These are phyloP conservation scores for Craterostigma plantagineum DNA, from an alignment of 257 asterid species.

Conservation along the genomic window DNA sequence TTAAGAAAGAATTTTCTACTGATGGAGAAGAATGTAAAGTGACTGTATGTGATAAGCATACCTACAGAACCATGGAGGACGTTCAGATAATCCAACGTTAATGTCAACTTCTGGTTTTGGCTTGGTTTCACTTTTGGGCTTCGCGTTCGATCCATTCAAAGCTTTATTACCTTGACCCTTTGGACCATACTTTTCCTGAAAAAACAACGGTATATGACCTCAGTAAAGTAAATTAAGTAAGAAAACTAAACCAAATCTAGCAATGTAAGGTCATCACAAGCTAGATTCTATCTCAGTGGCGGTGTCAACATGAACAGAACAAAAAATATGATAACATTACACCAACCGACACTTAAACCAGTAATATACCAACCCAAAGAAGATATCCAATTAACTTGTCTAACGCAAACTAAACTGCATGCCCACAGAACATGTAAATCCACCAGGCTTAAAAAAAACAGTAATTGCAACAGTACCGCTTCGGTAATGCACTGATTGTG, in stretches of 20 bases:
- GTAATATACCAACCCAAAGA: no score
- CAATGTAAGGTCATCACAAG: background rate
- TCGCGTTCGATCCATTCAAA: conserved; percentile 29
- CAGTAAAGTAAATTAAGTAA: background rate
- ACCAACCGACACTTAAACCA: no score
- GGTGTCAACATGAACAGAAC: no score
- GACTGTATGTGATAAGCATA: conserved; percentile 9
- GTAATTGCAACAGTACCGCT: conserved; percentile 29
- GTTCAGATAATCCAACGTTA: conserved; percentile 67
- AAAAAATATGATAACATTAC: no score
- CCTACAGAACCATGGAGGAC: conserved; percentile 97
- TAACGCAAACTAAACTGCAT: background rate
- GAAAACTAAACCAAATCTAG: background rate
- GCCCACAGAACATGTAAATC: background rate
- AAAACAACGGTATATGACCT: background rate
- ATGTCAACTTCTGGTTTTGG: conserved; percentile 69
- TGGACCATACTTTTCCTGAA: conserved; percentile 94
- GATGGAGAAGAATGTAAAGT: background rate
- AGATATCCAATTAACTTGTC: no score
- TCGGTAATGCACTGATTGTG: conserved; percentile 91
- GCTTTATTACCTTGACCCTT: conserved; percentile 66
- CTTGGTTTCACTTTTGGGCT: conserved; percentile 32
- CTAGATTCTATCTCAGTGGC: no score
- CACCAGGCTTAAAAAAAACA: no score
- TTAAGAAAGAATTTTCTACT: background rate